Percentiles rank a stretch among this genome's conserved stretches.
Evolutionary conservation across 352 stramenopile species (phyloP).

Genomic region (Globisporangium camurandrum): DNA sequence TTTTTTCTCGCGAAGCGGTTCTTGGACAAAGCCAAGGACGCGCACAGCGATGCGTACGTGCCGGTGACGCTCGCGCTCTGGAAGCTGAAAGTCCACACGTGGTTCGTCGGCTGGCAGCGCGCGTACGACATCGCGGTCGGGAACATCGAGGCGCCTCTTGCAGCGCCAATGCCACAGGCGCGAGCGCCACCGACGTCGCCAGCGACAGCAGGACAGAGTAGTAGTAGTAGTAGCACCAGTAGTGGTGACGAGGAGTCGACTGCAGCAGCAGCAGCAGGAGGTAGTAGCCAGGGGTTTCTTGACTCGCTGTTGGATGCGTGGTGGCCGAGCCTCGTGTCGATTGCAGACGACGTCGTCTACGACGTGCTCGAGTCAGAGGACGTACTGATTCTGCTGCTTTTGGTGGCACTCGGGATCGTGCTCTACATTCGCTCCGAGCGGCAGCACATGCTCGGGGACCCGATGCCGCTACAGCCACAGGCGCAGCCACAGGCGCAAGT

Average conservation of each 20-base stretch:
- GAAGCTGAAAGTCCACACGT: slow-evolving; percentile 66
- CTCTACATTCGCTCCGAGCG: slow-evolving; percentile 71
- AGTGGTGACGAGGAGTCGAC: background rate
- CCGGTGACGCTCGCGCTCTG: slow-evolving; percentile 77
- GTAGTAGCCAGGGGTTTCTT: background rate
- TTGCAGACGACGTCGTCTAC: slow-evolving; percentile 18
- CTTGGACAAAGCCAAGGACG: slow-evolving; percentile 74
- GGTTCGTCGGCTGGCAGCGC: slow-evolving; percentile 39
- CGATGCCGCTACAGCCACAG: slow-evolving; percentile 14
- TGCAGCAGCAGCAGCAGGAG: slow-evolving; percentile 11
- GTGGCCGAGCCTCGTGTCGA: too few species aligned
- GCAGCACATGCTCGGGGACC: slow-evolving; percentile 35
- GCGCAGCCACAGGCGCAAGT: background rate
- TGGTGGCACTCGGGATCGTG: slow-evolving; percentile 54
- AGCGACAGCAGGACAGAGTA: too few species aligned
- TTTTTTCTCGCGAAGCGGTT: slow-evolving; percentile 90
- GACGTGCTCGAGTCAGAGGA: slow-evolving; percentile 47
- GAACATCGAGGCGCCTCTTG: slow-evolving; percentile 22
- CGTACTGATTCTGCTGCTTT: slow-evolving; percentile 50
- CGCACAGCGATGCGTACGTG: slow-evolving; percentile 69
- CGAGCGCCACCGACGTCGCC: background rate
- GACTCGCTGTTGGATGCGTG: slow-evolving; percentile 9
- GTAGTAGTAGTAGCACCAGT: too few species aligned
- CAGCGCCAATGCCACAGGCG: background rate
- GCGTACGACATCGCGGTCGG: slow-evolving; percentile 58